Conservation (phyloP, 2,329 filamentous ascomycete species). For the Pseudocercospora fijiensis region DNA sequence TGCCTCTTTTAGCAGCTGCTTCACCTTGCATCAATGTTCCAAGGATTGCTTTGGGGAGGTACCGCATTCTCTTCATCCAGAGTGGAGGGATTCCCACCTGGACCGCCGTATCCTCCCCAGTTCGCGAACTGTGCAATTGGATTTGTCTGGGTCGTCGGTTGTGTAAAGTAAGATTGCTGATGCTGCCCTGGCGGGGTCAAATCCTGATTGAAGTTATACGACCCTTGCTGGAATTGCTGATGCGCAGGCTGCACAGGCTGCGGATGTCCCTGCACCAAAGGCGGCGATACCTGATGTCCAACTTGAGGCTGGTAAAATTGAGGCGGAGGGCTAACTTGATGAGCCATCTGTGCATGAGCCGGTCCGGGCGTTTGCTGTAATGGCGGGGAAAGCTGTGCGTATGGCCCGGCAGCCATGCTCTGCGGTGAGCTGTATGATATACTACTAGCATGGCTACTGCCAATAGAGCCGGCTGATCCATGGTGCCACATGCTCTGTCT, state of each 20-base stretch:
- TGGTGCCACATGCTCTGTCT: slow-evolving; percentile 35
- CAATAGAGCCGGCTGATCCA: slow-evolving; percentile 30
- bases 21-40: slow-evolving; percentile 20
- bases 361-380: slow-evolving; percentile 18
- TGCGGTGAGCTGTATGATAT: slow-evolving; percentile 26
- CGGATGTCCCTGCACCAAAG: slow-evolving; percentile 6
- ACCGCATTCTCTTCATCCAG: slow-evolving; percentile 37
- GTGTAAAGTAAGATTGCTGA: slow-evolving; percentile 12
- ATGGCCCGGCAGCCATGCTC: slow-evolving; percentile 12
- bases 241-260: slow-evolving; percentile 18
- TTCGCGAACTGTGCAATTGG: slow-evolving; percentile 33
- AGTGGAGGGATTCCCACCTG: slow-evolving; percentile 26
- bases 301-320: slow-evolving; percentile 17
- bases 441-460: slow-evolving; percentile 29
- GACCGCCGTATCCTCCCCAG: slow-evolving; percentile 34
- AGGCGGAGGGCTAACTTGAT: slow-evolving; percentile 26
- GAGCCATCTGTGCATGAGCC: slow-evolving; percentile 16
- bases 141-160: slow-evolving; percentile 14
- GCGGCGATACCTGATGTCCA: slow-evolving; percentile 15
- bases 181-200: slow-evolving; percentile 12
- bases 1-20: slow-evolving; percentile 8
- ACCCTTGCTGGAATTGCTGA: slow-evolving; percentile 25
- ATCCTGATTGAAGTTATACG: slow-evolving; percentile 20
- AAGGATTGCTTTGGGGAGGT: slow-evolving; percentile 31
- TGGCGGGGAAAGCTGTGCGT: slow-evolving; percentile 9